These are phyloP conservation scores for Yamadazyma nakazawae DNA, from an alignment of 805 yeast genomes.

Conservation along the genomic window DNA sequence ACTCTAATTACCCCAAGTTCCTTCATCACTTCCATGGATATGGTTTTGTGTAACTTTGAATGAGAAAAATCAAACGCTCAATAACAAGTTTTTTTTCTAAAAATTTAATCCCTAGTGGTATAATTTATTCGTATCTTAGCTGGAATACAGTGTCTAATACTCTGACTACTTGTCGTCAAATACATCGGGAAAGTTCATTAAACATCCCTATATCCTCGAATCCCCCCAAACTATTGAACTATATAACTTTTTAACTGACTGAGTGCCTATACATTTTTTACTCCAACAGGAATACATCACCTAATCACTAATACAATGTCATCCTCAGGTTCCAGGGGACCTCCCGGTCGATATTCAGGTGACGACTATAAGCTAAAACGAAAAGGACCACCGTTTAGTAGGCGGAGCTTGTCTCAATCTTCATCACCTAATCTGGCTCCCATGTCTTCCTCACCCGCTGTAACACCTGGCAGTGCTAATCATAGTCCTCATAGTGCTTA, in stretches of 20 bases:
- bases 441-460: neutral
- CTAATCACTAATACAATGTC: neutral
- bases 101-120: neutral
- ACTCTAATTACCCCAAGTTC: neutral
- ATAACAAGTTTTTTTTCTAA: neutral
- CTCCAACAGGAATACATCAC: neutral
- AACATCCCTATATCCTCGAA: neutral
- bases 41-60: neutral
- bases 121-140: neutral
- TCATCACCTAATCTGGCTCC: neutral
- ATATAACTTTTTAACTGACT: neutral
- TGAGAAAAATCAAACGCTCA: neutral
- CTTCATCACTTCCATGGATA: neutral
- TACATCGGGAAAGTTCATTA: neutral
- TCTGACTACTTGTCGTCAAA: neutral
- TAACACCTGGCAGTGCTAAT: neutral
- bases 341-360: slow-evolving; percentile 9
- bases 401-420: neutral
- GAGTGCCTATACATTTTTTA: neutral
- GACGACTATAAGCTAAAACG: slow-evolving; percentile 12
- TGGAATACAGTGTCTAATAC: neutral
- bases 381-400: slow-evolving; percentile 2
- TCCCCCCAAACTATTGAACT: neutral
- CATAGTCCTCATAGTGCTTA: neutral
- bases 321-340: slow-evolving; percentile 12